Evolutionary conservation across 257 asterid species (phyloP).

Genomic region (Leptodermis oblonga): DNA sequence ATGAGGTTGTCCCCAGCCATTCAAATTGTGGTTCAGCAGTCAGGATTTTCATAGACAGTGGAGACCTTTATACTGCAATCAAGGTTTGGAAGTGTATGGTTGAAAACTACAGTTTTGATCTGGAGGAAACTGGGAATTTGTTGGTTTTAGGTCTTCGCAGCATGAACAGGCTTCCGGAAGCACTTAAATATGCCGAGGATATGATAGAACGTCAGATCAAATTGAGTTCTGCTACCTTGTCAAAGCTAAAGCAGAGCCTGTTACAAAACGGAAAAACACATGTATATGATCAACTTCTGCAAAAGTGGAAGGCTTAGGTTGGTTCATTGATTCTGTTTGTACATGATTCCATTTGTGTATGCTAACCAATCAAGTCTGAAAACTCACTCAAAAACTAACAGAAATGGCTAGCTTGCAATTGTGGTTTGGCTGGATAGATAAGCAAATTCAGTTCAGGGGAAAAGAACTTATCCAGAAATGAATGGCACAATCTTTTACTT

Average conservation of each 20-base stretch:
- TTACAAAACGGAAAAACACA: constrained; percentile 39
- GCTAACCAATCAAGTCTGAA: not conserved
- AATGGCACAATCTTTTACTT: not conserved
- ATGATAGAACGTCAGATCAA: constrained; percentile 63
- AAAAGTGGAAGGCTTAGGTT: constrained; percentile 53
- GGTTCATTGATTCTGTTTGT: constrained; percentile 11
- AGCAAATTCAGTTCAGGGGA: not conserved
- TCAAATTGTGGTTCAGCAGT: constrained; percentile 47
- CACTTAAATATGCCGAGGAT: constrained; percentile 62
- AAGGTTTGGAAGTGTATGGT: constrained; percentile 65
- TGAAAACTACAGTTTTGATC: constrained; percentile 45
- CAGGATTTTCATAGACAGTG: constrained; percentile 32
- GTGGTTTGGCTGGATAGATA: not conserved
- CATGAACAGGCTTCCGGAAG: constrained; percentile 55
- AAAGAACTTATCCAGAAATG: not conserved
- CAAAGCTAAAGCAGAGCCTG: constrained; percentile 62
- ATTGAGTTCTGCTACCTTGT: constrained; percentile 49
- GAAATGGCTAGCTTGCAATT: not conserved
- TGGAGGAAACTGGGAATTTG: constrained; percentile 67
- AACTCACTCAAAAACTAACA: too few relatives aligned
- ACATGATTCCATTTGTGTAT: not conserved
- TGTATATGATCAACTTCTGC: constrained; percentile 53
- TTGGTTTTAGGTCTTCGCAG: constrained; percentile 54
- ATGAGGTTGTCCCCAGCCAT: constrained; percentile 56
- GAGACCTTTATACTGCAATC: constrained; percentile 49